Conservation (phyloP, 2,329 filamentous ascomycete genomes). For the Cladosporium halotolerans region DNA sequence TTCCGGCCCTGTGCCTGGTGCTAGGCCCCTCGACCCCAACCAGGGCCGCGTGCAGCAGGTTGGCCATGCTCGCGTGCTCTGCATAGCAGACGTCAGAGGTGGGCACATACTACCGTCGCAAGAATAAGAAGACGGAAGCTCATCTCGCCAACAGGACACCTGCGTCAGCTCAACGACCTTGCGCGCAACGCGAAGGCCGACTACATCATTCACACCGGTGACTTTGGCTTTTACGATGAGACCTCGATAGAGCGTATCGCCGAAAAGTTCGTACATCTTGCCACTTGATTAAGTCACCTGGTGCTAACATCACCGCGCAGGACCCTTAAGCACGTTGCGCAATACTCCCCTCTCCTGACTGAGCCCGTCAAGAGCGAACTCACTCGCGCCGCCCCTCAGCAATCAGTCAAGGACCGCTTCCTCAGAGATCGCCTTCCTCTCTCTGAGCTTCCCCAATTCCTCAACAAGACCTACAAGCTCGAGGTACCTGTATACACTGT, state of each 20-base stretch:
- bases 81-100: constrained; percentile 49
- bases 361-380: constrained; percentile 65
- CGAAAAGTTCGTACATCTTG: constrained; percentile 63
- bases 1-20: constrained; percentile 33
- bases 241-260: constrained; percentile 93
- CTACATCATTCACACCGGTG: constrained; percentile 96
- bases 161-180: constrained; percentile 91
- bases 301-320: constrained; percentile 41
- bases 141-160: constrained; percentile 60
- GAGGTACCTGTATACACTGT: constrained; percentile 98
- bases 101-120: constrained; percentile 14
- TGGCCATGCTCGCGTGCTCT: constrained; percentile 44
- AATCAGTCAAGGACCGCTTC: constrained; percentile 76
- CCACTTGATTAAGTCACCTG: background rate
- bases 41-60: constrained; percentile 48
- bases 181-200: constrained; percentile 91
- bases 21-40: constrained; percentile 45
- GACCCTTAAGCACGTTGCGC: constrained; percentile 95
- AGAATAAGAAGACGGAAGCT: constrained; percentile 12
- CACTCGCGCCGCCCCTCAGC: constrained; percentile 55
- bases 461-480: constrained; percentile 81
- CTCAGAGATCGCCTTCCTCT: constrained; percentile 75
- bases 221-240: constrained; percentile 98
- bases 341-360: constrained; percentile 90
- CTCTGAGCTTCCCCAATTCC: constrained; percentile 83